These are phyloP conservation scores for Botrytis paeoniae DNA, from an alignment of 2,329 filamentous ascomycete genomes.

Conservation along the genomic window DNA sequence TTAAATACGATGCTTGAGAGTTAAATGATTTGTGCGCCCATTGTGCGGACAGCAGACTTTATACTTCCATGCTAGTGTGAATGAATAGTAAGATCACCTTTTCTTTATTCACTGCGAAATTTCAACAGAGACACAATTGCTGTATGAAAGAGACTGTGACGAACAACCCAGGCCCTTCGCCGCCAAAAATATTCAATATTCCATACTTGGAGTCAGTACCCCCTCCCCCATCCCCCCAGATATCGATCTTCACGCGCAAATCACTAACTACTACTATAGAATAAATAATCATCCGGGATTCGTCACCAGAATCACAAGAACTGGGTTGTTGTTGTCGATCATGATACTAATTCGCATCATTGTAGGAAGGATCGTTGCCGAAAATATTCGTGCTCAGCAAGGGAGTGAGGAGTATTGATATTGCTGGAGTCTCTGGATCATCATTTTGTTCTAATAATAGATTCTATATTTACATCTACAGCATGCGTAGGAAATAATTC, in stretches of 20 bases:
- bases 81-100: not conserved
- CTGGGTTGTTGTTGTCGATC: not conserved
- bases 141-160: not conserved
- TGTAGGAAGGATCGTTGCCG: not conserved
- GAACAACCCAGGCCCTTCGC: too few species aligned
- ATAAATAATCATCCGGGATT: not conserved
- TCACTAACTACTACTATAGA: not conserved
- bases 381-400: not conserved
- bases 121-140: not conserved
- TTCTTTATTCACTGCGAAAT: not conserved
- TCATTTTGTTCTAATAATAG: not conserved
- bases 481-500: not conserved
- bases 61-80: fast-evolving
- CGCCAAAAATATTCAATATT: too few species aligned
- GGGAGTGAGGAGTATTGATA: not conserved
- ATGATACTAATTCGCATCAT: not conserved
- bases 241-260: not conserved
- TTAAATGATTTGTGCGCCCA: fast-evolving
- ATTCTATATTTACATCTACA: not conserved
- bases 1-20: not conserved
- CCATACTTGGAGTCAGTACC: not conserved
- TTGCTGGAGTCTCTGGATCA: not conserved
- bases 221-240: too few species aligned
- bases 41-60: not conserved
- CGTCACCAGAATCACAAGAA: not conserved